A percentile compares a stretch with the other conserved stretches of the same genome.
Conservation (phyloP, 495 filamentous ascomycete genomes). For the Hyaloscypha variabilis region DNA sequence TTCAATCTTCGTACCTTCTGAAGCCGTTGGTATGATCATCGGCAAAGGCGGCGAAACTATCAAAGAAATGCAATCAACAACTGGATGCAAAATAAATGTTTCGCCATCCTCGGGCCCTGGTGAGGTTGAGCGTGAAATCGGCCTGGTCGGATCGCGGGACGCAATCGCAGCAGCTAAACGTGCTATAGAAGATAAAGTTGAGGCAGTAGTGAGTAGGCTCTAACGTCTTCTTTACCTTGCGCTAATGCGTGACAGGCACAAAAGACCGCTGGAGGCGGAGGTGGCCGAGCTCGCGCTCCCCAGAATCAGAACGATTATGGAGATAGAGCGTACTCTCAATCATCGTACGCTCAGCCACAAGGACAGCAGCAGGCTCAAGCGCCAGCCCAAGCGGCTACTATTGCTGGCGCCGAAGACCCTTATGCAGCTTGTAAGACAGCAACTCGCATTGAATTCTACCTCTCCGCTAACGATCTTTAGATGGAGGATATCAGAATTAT, state of each 20-base stretch:
- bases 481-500: conserved; percentile 67
- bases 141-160: conserved; percentile 70
- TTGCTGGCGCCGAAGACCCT: conserved; percentile 48
- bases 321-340: conserved; percentile 44
- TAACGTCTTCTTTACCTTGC: conserved; percentile 7
- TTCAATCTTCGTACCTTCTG: conserved; percentile 77
- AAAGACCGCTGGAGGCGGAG: conserved; percentile 55
- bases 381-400: conserved; percentile 37
- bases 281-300: conserved; percentile 42
- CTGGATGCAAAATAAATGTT: conserved; percentile 89
- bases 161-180: conserved; percentile 72
- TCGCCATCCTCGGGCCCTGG: conserved; percentile 67
- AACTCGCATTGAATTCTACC: conserved; percentile 2
- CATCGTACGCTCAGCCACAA: conserved; percentile 37
- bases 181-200: conserved; percentile 86
- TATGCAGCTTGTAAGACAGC: conserved; percentile 58
- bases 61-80: conserved; percentile 80
- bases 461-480: conserved; percentile 31
- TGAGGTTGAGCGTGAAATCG: conserved; percentile 79
- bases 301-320: conserved; percentile 38
- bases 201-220: conserved; percentile 65
- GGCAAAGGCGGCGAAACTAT: conserved; percentile 87
- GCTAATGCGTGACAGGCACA: conserved; percentile 41
- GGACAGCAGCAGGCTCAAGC: conserved; percentile 33
- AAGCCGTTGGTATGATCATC: conserved; percentile 90